phyloP scores from a whole-genome alignment of 495 filamentous ascomycete genomes.

The Chaetomium fimeti region DNA sequence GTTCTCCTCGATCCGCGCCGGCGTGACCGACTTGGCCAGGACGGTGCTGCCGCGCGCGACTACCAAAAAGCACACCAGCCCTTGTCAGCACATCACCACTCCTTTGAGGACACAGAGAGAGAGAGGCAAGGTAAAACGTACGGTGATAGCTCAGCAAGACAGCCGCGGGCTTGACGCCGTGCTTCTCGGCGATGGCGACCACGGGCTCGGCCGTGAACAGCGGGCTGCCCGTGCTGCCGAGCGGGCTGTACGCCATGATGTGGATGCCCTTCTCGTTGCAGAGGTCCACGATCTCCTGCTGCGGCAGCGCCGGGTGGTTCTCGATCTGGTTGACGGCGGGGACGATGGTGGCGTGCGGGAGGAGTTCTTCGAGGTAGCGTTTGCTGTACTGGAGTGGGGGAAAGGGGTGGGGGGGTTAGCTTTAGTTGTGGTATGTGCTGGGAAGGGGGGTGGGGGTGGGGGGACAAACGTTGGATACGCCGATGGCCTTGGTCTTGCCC shows the following conservation, averaged over 20 bases:
- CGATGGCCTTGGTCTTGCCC: constrained; percentile 73
- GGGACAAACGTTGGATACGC: constrained; percentile 63
- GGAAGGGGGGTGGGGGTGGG: not conserved
- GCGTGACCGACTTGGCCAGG: constrained; percentile 76
- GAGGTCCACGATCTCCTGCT: constrained; percentile 79
- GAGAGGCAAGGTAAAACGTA: constrained; percentile 38
- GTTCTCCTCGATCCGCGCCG: constrained; percentile 72
- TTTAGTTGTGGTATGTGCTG: not conserved
- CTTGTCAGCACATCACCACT: constrained; percentile 6
- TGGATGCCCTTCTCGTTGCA: constrained; percentile 72
- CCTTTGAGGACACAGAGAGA: not conserved
- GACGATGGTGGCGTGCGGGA: constrained; percentile 60
- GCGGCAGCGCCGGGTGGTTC: constrained; percentile 80
- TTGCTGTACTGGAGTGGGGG: constrained; percentile 57
- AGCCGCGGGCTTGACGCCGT: constrained; percentile 57
- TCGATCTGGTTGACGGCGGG: constrained; percentile 93
- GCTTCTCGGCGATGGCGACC: constrained; percentile 67
- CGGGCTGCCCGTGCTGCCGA: constrained; percentile 76
- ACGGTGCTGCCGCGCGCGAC: constrained; percentile 71
- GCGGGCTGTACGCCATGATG: constrained; percentile 71
- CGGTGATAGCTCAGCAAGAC: constrained; percentile 75
- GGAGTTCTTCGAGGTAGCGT: constrained; percentile 68
- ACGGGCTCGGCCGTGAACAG: constrained; percentile 67
- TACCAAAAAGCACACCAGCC: constrained; percentile 28
- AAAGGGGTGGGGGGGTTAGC: not conserved